Evolutionary conservation across 2,329 filamentous ascomycete genomes (phyloP).

Genomic region (Colletotrichum trifolii): DNA sequence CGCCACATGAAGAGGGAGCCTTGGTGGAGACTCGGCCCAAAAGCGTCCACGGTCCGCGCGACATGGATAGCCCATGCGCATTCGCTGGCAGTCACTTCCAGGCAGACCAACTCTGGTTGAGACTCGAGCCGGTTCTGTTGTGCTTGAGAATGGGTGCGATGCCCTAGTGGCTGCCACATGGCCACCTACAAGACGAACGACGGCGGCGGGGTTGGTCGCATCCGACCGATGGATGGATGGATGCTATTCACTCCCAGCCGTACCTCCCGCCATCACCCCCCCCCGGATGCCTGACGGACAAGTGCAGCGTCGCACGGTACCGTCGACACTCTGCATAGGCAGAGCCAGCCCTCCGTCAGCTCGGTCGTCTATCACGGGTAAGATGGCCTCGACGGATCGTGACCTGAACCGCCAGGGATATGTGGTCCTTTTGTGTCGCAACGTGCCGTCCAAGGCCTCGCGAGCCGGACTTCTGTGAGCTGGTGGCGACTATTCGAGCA

Average conservation of each 20-base stretch:
- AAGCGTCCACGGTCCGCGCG: too few relatives aligned
- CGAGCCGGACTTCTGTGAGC: background rate
- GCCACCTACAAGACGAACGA: background rate
- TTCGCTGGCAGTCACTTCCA: too few relatives aligned
- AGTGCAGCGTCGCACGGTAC: constrained; percentile 8
- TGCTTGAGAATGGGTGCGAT: too few relatives aligned
- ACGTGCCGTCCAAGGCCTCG: background rate
- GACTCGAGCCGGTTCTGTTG: background rate
- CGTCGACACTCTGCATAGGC: constrained; percentile 13
- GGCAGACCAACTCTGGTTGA: background rate
- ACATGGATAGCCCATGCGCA: too few relatives aligned
- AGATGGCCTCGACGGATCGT: too few relatives aligned
- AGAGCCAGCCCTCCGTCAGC: constrained; percentile 10
- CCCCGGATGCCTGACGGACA: background rate
- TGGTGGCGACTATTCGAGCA: background rate
- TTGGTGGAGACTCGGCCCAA: too few relatives aligned
- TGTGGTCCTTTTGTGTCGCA: background rate
- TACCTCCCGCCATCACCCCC: background rate
- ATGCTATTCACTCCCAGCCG: too few relatives aligned
- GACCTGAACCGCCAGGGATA: too few relatives aligned
- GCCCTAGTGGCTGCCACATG: constrained; percentile 12
- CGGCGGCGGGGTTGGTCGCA: background rate
- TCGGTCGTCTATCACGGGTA: background rate
- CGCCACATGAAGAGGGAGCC: too few relatives aligned
- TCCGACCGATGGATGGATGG: too few relatives aligned